Evolutionary conservation across 768 basidiomycete species (phyloP).

Genomic region (Tylopilus felleus): DNA sequence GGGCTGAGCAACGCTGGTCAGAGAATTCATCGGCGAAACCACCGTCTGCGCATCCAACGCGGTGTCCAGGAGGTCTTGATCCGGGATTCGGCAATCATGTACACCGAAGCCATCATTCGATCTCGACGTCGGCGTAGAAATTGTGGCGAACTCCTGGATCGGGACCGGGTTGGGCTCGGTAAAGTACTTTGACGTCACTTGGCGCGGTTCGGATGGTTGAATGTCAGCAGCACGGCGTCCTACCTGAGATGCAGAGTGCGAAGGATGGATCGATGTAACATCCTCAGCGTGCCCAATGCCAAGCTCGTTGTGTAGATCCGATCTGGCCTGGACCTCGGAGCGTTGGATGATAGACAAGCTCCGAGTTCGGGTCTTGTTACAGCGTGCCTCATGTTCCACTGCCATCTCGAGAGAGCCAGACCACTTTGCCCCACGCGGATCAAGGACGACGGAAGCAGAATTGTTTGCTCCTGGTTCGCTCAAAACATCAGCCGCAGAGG

Average conservation of each 20-base stretch:
- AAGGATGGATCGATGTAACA: conserved; percentile 40
- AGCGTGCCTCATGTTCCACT: not conserved
- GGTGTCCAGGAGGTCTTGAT: not conserved
- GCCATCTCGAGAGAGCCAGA: conserved; percentile 8
- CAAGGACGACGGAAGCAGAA: conserved; percentile 34
- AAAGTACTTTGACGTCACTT: conserved; percentile 12
- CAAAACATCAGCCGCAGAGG: conserved; percentile 16
- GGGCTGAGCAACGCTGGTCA: conserved; percentile 2
- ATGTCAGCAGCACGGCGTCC: conserved; percentile 16
- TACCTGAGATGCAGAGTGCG: conserved; percentile 56
- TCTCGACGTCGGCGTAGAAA: not conserved
- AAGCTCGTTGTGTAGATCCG: conserved; percentile 17
- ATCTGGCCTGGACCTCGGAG: conserved; percentile 12
- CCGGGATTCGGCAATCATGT: not conserved
- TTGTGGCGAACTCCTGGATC: not conserved
- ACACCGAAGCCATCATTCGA: not conserved
- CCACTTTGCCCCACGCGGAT: conserved; percentile 35
- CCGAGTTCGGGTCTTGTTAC: not conserved
- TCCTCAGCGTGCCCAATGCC: not conserved
- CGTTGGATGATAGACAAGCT: not conserved
- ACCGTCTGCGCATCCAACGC: not conserved
- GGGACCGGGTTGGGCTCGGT: not conserved
- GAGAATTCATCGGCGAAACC: conserved; percentile 4
- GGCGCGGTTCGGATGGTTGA: not conserved
- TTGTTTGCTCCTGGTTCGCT: conserved; percentile 12